phyloP scores from a whole-genome alignment of 768 basidiomycete genomes.

The Jaapia argillacea region DNA sequence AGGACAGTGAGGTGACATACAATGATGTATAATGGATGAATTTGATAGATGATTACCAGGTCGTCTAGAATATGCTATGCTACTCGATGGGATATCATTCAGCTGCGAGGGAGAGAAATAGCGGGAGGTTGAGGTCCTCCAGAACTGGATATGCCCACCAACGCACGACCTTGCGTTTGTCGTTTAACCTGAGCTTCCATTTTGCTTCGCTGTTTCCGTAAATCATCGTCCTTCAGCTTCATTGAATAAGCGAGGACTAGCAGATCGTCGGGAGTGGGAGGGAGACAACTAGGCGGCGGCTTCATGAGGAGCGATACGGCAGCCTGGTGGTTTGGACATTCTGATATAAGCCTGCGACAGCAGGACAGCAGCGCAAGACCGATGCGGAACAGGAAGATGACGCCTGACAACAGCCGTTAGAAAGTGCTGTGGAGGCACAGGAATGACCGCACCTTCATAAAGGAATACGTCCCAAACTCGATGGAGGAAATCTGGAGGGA shows the following conservation, averaged over 20 bases:
- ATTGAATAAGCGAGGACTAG: conserved; percentile 50
- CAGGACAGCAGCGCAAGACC: conserved; percentile 55
- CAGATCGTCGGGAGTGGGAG: conserved; percentile 50
- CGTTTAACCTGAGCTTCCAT: conserved; percentile 67
- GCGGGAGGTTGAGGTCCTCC: conserved; percentile 5
- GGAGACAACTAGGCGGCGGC: conserved; percentile 44
- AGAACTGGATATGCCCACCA: conserved; percentile 1
- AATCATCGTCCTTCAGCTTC: conserved; percentile 72
- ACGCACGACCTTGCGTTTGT: conserved; percentile 32
- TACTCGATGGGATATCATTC: too few species aligned
- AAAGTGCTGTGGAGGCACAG: not conserved
- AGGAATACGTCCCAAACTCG: conserved; percentile 80
- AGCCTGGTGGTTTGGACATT: conserved; percentile 34
- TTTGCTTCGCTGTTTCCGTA: conserved; percentile 66
- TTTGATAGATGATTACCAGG: not conserved
- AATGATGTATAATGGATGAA: not conserved
- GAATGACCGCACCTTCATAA: conserved; percentile 50
- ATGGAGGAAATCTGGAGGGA: conserved; percentile 56
- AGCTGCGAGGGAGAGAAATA: conserved; percentile 20
- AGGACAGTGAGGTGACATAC: too few species aligned
- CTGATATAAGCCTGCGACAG: conserved; percentile 49
- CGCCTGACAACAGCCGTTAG: conserved; percentile 30
- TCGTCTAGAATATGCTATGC: too few species aligned
- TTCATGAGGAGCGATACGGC: conserved; percentile 37
- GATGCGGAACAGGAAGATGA: conserved; percentile 66